Evolutionary conservation across 768 basidiomycete genomes (phyloP).

Genomic region (Collybia nuda): DNA sequence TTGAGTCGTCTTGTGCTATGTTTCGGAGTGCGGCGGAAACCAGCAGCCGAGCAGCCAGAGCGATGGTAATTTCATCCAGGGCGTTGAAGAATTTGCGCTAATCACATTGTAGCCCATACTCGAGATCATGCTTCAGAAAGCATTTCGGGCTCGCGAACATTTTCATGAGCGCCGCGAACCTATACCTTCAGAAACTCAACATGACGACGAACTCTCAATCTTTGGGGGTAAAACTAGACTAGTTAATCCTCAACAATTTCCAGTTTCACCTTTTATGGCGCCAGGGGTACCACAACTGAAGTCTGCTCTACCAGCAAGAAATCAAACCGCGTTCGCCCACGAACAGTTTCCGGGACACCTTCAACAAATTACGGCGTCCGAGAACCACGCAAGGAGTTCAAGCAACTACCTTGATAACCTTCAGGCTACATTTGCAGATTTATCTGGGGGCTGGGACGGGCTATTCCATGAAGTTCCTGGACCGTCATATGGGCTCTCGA

Average conservation of each 20-base stretch:
- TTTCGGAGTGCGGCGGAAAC: conserved; percentile 43
- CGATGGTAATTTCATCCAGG: conserved; percentile 34
- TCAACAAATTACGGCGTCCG: neutral
- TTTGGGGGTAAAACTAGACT: conserved; percentile 32
- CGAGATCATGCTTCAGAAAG: conserved; percentile 42
- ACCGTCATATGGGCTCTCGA: conserved; percentile 13
- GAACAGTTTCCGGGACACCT: neutral
- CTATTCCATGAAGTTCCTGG: conserved; percentile 35
- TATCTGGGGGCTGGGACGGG: conserved; percentile 35
- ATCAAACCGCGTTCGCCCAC: neutral
- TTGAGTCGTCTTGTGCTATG: conserved; percentile 44
- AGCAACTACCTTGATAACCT: conserved; percentile 3
- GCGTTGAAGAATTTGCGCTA: neutral
- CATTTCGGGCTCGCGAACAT: conserved; percentile 26
- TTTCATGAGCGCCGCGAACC: conserved; percentile 15
- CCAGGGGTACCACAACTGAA: neutral
- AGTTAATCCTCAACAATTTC: conserved; percentile 12
- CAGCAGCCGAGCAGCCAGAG: conserved; percentile 48
- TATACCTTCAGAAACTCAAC: conserved; percentile 11
- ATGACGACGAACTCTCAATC: conserved; percentile 34
- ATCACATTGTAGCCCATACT: conserved; percentile 38
- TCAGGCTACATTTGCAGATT: conserved; percentile 25
- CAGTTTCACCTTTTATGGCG: neutral
- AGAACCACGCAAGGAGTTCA: neutral
- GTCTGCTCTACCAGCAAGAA: neutral